These are phyloP conservation scores for Chamaecyparis obtusa DNA, from an alignment of 75 land plant species.

Conservation along the genomic window DNA sequence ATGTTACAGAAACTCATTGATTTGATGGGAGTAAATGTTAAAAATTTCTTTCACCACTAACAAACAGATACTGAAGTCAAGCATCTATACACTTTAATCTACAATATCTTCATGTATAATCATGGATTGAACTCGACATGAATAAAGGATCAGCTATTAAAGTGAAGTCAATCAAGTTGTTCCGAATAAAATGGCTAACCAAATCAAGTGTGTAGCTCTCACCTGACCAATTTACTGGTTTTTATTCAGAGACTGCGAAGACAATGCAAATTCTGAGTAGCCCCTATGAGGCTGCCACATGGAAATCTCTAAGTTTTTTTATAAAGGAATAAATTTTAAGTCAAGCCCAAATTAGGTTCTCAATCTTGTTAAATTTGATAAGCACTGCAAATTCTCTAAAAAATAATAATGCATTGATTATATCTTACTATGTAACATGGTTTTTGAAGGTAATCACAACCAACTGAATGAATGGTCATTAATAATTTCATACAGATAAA, in stretches of 20 bases:
- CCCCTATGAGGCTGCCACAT: no score
- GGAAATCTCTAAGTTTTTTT: no score
- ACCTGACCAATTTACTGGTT: neutral
- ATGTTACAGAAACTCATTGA: neutral
- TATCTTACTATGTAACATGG: neutral
- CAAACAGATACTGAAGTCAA: neutral
- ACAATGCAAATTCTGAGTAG: neutral
- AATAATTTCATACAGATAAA: neutral
- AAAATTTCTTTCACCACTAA: neutral
- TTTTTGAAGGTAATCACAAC: neutral
- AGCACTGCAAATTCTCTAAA: neutral
- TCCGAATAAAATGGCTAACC: neutral
- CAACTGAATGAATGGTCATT: neutral
- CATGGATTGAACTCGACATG: neutral
- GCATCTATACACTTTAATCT: neutral
- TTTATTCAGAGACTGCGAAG: neutral
- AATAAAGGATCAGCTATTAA: neutral
- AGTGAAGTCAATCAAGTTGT: neutral
- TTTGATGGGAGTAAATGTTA: neutral
- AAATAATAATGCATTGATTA: conserved; percentile 3
- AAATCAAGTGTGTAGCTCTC: neutral
- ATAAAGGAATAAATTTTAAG: neutral
- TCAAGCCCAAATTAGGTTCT: neutral
- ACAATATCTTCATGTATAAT: neutral
- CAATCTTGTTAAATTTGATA: neutral